These are phyloP conservation scores for Laburnicola sp. DNA, from an alignment of 2,329 filamentous ascomycete species.

Conservation along the genomic window DNA sequence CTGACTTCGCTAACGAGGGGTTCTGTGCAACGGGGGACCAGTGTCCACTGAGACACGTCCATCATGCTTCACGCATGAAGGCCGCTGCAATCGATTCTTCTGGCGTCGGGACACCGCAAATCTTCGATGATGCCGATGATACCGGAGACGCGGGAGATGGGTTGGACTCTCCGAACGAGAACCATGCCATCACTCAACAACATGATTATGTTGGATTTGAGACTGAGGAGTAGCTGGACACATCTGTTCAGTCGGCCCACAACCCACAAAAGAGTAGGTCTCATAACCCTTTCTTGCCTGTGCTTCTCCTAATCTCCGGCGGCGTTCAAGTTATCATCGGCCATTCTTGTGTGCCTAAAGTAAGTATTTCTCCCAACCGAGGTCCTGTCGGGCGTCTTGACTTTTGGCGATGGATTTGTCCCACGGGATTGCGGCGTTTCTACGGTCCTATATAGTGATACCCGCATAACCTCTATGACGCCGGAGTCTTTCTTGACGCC, in stretches of 20 bases:
- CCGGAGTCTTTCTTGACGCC: neutral
- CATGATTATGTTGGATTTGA: conserved; percentile 36
- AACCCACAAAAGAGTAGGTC: conserved; percentile 18
- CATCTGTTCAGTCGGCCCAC: neutral
- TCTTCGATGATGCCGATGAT: neutral
- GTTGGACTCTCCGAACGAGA: conserved; percentile 6
- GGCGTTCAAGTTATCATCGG: neutral
- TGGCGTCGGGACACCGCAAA: neutral
- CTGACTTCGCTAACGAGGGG: conserved; percentile 90
- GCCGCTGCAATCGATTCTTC: conserved; percentile 2
- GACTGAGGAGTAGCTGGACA: conserved; percentile 18
- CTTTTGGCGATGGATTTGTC: neutral
- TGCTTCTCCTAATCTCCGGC: conserved; percentile 5
- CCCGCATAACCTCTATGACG: neutral
- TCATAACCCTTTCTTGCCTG: neutral
- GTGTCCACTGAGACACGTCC: conserved; percentile 85
- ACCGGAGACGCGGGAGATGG: conserved; percentile 1
- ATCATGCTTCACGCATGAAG: conserved; percentile 48
- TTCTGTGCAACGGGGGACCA: conserved; percentile 72
- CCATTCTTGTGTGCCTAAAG: neutral
- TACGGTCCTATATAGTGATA: neutral
- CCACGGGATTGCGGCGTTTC: neutral
- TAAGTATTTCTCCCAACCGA: neutral
- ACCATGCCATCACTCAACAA: conserved; percentile 34
- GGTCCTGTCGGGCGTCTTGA: neutral